Percentiles rank a stretch among this genome's conserved stretches.
Evolutionary conservation across 805 yeast species (phyloP).

Genomic region (Tetrapisispora iriomotensis): DNA sequence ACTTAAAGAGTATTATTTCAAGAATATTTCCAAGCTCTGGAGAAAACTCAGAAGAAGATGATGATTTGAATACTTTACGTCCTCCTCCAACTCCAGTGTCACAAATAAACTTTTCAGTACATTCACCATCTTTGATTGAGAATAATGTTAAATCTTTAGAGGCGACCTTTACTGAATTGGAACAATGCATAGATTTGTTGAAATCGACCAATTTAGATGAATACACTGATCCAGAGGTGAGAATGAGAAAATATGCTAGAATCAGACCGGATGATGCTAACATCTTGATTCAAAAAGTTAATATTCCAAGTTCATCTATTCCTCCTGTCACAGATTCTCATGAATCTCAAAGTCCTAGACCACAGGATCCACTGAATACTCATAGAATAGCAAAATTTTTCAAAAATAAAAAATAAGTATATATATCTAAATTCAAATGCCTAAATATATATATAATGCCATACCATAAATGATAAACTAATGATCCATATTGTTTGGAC

Average conservation of each 20-base stretch:
- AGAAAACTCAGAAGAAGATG: conserved; percentile 9
- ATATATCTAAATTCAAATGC: neutral
- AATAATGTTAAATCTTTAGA: conserved; percentile 43
- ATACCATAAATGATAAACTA: too few species aligned
- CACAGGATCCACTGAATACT: conserved; percentile 2
- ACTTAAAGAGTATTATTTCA: conserved; percentile 47
- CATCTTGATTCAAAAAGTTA: conserved; percentile 43
- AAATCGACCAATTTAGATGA: conserved; percentile 54
- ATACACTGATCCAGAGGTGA: conserved; percentile 44
- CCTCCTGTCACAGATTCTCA: neutral
- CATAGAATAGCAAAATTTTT: conserved; percentile 5
- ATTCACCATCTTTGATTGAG: conserved; percentile 20
- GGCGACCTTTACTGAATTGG: conserved; percentile 66
- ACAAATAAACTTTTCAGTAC: conserved; percentile 6
- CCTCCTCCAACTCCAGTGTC: conserved; percentile 14
- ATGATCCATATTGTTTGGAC: too few species aligned
- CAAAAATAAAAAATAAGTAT: neutral
- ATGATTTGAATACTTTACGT: conserved; percentile 15
- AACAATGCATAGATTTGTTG: conserved; percentile 70
- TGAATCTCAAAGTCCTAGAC: conserved; percentile 1
- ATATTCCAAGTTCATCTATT: neutral
- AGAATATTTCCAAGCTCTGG: conserved; percentile 28
- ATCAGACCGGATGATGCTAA: conserved; percentile 66
- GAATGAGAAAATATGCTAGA: conserved; percentile 63
- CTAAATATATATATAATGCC: too few species aligned